Conservation (phyloP, 331 rosid species). For the Rosa hybrid region DNA sequence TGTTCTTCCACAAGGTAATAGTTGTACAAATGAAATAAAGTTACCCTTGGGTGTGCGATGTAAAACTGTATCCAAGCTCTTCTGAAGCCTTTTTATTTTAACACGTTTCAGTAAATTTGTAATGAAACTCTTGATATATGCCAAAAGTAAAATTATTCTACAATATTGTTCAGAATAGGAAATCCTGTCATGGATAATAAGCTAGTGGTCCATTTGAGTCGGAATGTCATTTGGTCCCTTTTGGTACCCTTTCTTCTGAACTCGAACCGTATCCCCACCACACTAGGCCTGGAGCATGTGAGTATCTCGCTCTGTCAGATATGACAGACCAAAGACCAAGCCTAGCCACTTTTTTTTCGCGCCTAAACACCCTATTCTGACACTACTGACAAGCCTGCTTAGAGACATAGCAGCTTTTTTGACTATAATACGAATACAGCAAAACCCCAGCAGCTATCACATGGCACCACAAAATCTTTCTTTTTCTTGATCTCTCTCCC, state of each 20-base stretch:
- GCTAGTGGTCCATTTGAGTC: not conserved
- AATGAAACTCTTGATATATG: not conserved
- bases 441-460: slow-evolving; percentile 26
- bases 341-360: not conserved
- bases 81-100: not conserved
- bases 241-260: not conserved
- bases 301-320: not conserved
- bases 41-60: slow-evolving; percentile 19
- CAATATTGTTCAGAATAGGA: not conserved
- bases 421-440: slow-evolving; percentile 24
- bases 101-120: not conserved
- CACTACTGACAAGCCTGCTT: slow-evolving; percentile 28
- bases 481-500: slow-evolving; percentile 1
- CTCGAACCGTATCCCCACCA: slow-evolving; percentile 1
- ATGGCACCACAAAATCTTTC: slow-evolving; percentile 23
- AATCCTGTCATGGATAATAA: not conserved
- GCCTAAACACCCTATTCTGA: slow-evolving; percentile 22
- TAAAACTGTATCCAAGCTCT: slow-evolving; percentile 2
- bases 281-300: not conserved
- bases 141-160: not conserved
- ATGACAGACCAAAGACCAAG: not conserved
- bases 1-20: slow-evolving; percentile 26
- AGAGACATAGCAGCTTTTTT: slow-evolving; percentile 31
- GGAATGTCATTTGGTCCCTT: slow-evolving; percentile 23
- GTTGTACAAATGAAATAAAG: slow-evolving; percentile 35